Base-by-base conservation (phyloP, 78 protist genomes). In the Dictyostelium firmibasis region DNA sequence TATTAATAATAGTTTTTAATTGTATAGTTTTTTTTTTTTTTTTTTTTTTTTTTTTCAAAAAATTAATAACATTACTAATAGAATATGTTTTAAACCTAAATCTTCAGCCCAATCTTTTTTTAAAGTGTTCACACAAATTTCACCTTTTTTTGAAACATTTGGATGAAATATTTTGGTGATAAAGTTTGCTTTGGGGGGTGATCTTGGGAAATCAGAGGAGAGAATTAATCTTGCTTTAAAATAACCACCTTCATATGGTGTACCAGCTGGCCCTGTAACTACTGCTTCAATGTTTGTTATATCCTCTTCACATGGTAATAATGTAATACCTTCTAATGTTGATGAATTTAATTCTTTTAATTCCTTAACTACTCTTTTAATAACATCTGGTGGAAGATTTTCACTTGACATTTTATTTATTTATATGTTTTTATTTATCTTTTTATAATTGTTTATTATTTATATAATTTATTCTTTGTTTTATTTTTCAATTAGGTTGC, bases 111-210 rank as follows among this genome's bases (percentile, higher is more conserved):
- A 99, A 94, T 99, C 99, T 81, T 92, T 96, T 95, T 99, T 99
- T 47, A 99, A 92, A 0, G 99, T 98, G 92, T 98, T 99, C 35
- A 99, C 99, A 83, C 99, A 99, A 9, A 99, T 99, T 69, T 99
- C 99, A 33, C 99, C 99, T 38, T 50, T 67, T 23, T 64, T 83
- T 6, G 99, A 75, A 9, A 99, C 99, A 94, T 99, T 99, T 8
- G 99, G 99, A 62, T 99, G 99, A 95, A 98, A 99, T 74, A 99
- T 99, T 81, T 95, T 97, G 27, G 99, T 99, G 43, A 94, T 38
- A 74, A 99, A 99, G 27, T 53, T 79, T 91, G 99, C 99, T 75
- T 98, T 98, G 4, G 99, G 99, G 1, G 99, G 99, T 29, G 97
- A 91, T 3, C 31, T 1, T 0, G 99, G 99, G 33, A 96, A 99